Conservation (phyloP, 345 rosid species). For the Citrus inodora region DNA sequence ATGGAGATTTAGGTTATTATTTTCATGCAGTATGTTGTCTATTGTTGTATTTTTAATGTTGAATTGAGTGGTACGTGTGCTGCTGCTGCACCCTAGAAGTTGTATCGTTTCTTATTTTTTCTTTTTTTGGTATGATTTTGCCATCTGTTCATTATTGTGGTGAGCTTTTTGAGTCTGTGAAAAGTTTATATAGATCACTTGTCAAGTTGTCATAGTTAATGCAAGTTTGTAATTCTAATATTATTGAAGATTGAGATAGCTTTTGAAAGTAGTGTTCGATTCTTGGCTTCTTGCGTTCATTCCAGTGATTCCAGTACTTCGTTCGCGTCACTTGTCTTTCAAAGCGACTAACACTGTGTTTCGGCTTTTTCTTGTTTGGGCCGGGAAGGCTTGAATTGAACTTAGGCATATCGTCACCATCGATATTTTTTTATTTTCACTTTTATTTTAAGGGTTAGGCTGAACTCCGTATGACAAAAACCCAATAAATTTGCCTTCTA, state of each 20-base stretch:
- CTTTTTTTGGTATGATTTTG: slow-evolving; percentile 23
- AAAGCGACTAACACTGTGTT: not conserved
- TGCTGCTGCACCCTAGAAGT: slow-evolving; percentile 5
- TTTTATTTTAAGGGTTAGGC: too few relatives aligned
- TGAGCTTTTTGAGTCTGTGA: slow-evolving; percentile 21
- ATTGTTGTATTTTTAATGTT: slow-evolving; percentile 16
- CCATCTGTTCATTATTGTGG: slow-evolving; percentile 13
- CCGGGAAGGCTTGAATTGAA: too few relatives aligned
- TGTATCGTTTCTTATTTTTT: slow-evolving; percentile 15
- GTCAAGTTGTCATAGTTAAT: not conserved
- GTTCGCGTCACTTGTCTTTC: not conserved
- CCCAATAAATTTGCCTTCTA: too few relatives aligned
- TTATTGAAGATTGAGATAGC: slow-evolving; percentile 6
- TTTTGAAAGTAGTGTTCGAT: not conserved
- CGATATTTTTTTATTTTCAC: too few relatives aligned
- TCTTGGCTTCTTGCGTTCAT: not conserved
- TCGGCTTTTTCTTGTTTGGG: not conserved
- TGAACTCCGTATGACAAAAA: too few relatives aligned
- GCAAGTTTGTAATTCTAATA: slow-evolving; percentile 22
- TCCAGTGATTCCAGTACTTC: not conserved
- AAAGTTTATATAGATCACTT: slow-evolving; percentile 5
- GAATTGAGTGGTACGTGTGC: slow-evolving; percentile 13
- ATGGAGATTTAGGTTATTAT: slow-evolving; percentile 11
- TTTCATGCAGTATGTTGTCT: slow-evolving; percentile 2
- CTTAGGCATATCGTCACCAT: not conserved